Conservation (phyloP, 176 grass and related monocot species). For the Cenchrus purpureus region DNA sequence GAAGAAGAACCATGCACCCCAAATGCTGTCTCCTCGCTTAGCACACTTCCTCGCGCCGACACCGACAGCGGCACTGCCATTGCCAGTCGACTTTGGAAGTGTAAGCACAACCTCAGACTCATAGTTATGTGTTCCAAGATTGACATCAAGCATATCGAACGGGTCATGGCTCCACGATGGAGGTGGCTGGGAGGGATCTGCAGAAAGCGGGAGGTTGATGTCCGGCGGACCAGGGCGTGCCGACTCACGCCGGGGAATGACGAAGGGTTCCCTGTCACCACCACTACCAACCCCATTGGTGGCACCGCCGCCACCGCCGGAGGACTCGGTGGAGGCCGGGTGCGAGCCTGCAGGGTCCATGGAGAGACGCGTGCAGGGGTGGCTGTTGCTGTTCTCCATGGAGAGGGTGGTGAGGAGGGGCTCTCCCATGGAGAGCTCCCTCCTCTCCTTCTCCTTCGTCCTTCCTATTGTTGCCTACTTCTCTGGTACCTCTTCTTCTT, state of each 20-base stretch:
- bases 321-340: slow-evolving; percentile 20
- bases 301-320: background rate
- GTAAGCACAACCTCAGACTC: slow-evolving; percentile 61
- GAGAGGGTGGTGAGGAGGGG: slow-evolving; percentile 67
- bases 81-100: slow-evolving; percentile 43
- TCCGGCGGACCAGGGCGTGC: slow-evolving; percentile 55
- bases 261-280: slow-evolving; percentile 50
- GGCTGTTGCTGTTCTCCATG: slow-evolving; percentile 67
- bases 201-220: slow-evolving; percentile 68
- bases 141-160: slow-evolving; percentile 61
- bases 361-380: slow-evolving; percentile 74
- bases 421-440: slow-evolving; percentile 67
- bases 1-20: slow-evolving; percentile 81
- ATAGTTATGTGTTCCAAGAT: slow-evolving; percentile 55
- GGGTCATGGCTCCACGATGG: slow-evolving; percentile 41
- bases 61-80: slow-evolving; percentile 24
- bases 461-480: slow-evolving; percentile 41
- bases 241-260: slow-evolving; percentile 40
- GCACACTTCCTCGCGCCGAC: slow-evolving; percentile 48
- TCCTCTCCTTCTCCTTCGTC: slow-evolving; percentile 59
- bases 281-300: slow-evolving; percentile 13
- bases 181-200: slow-evolving; percentile 47
- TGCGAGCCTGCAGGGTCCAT: slow-evolving; percentile 61
- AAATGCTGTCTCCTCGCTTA: slow-evolving; percentile 75
- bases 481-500: background rate